These are phyloP conservation scores for Fragaria iinumae DNA, from an alignment of 306 rosid species.

Conservation along the genomic window DNA sequence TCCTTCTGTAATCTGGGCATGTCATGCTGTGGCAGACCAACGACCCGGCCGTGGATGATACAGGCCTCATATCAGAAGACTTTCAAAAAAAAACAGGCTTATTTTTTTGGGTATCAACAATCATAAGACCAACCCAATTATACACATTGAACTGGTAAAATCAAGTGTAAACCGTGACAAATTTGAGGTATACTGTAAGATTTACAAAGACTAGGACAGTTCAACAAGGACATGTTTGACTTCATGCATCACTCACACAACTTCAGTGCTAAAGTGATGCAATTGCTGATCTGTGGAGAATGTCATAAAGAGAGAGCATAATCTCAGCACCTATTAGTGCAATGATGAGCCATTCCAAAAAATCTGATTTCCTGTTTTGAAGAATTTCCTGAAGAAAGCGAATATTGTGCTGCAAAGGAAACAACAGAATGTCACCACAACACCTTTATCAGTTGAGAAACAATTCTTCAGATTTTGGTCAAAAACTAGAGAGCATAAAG, in stretches of 20 bases:
- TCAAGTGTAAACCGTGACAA: too few relatives aligned
- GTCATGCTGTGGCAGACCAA: too few relatives aligned
- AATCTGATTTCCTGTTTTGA: constrained; percentile 93
- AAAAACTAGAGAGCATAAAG: background rate
- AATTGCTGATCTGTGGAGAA: too few relatives aligned
- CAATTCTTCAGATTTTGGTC: background rate
- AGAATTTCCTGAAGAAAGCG: constrained; percentile 97
- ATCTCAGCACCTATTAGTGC: constrained; percentile 25
- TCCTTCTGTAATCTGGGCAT: too few relatives aligned
- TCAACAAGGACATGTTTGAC: background rate
- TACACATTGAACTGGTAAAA: too few relatives aligned
- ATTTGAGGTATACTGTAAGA: background rate
- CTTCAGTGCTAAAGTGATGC: too few relatives aligned
- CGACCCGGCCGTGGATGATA: too few relatives aligned
- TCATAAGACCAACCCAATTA: background rate
- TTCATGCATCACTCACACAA: constrained; percentile 1
- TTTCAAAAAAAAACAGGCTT: too few relatives aligned
- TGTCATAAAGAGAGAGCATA: background rate
- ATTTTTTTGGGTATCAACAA: too few relatives aligned
- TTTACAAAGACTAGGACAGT: constrained; percentile 3
- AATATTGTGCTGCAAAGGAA: constrained; percentile 74
- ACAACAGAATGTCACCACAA: background rate
- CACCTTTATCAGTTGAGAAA: constrained; percentile 8
- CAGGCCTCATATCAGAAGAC: too few relatives aligned
- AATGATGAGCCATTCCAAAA: constrained; percentile 94